A percentile compares a stretch with the other conserved stretches of the same genome.
These are phyloP conservation scores for Chalciporus sp. DNA, from an alignment of 1,284 basidiomycete species.

Conservation along the genomic window DNA sequence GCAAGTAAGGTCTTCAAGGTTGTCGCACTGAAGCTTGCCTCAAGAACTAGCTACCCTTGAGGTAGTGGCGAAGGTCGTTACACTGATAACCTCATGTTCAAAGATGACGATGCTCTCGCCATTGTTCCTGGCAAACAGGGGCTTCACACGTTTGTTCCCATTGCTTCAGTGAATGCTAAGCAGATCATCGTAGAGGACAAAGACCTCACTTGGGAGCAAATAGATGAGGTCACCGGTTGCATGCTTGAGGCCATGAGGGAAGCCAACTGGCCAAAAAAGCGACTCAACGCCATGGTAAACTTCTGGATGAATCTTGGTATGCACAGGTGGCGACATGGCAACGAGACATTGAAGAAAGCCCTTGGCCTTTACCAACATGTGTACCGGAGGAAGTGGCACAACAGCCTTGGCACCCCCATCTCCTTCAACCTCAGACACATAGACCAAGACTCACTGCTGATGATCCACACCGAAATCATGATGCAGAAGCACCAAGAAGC, in stretches of 20 bases:
- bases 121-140: neutral
- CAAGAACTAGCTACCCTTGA: no score
- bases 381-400: neutral
- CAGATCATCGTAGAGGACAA: neutral
- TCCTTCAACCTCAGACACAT: neutral
- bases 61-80: no score
- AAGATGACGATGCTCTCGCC: neutral
- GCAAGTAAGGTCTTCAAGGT: no score
- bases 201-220: constrained; percentile 3
- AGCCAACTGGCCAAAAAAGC: neutral
- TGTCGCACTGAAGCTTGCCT: no score
- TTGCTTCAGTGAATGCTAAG: neutral
- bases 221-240: neutral
- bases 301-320: neutral
- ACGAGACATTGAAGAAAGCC: neutral
- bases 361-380: neutral
- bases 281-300: neutral
- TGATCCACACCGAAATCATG: neutral
- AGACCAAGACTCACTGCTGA: neutral
- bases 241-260: constrained; percentile 5
- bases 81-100: no score
- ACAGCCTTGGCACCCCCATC: neutral
- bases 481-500: no score
- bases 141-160: neutral
- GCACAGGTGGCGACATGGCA: neutral